A percentile compares a stretch with the other conserved stretches of the same genome.
phyloP scores from a whole-genome alignment of 2,329 filamentous ascomycete species.

The Diaporthe caulivora region DNA sequence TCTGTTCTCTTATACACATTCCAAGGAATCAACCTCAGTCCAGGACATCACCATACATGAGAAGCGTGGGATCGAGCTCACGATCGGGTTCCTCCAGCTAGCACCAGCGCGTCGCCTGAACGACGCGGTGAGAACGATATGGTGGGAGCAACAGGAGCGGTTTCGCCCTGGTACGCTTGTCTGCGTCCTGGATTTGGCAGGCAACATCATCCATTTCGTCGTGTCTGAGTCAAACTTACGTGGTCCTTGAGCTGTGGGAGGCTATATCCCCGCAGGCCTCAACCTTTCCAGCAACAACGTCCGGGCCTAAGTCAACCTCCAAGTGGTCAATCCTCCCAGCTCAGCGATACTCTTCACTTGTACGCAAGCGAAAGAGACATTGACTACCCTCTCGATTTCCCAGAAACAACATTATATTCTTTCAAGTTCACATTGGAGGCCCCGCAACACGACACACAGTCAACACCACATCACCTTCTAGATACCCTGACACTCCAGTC shows the following conservation, averaged over 20 bases:
- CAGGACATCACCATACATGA: slow-evolving; percentile 51
- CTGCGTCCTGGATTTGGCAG: slow-evolving; percentile 58
- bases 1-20: too few species aligned
- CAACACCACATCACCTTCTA: slow-evolving; percentile 61
- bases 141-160: slow-evolving; percentile 64
- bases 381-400: slow-evolving; percentile 69
- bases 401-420: slow-evolving; percentile 67
- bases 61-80: slow-evolving; percentile 57
- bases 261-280: neutral
- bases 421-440: slow-evolving; percentile 69
- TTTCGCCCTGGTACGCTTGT: slow-evolving; percentile 63
- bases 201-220: slow-evolving; percentile 55
- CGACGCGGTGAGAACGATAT: slow-evolving; percentile 53
- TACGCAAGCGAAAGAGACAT: slow-evolving; percentile 44
- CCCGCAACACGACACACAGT: slow-evolving; percentile 64
- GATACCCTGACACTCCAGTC: slow-evolving; percentile 55
- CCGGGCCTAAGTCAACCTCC: slow-evolving; percentile 49
- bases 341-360: slow-evolving; percentile 46
- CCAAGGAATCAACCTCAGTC: slow-evolving; percentile 49
- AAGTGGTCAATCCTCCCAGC: slow-evolving; percentile 44
- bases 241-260: neutral
- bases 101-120: slow-evolving; percentile 42
- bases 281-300: slow-evolving; percentile 49
- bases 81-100: slow-evolving; percentile 61
- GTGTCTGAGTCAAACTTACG: slow-evolving; percentile 50